Conservation (phyloP, 2,329 filamentous ascomycete genomes). For the Colletotrichum camelliae region DNA sequence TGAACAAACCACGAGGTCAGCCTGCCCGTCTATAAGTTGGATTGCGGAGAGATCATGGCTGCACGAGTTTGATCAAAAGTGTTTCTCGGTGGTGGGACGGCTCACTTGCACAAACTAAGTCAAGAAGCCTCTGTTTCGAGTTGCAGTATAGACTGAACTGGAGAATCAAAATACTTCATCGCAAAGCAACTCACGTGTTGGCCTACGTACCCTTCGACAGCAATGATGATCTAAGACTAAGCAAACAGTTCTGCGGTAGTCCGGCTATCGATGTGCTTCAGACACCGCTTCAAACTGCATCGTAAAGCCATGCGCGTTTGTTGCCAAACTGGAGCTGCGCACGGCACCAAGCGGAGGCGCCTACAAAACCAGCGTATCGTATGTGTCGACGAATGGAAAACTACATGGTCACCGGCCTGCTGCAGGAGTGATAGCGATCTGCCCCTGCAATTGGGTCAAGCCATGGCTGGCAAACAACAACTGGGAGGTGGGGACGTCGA, state of each 20-base stretch:
- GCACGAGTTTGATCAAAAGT: neutral
- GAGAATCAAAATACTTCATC: neutral
- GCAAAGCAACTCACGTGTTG: neutral
- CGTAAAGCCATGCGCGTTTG: neutral
- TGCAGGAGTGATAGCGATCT: neutral
- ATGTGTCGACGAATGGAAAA: neutral
- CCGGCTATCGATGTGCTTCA: neutral
- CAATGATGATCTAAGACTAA: neutral
- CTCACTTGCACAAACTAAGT: neutral
- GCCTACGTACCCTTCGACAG: neutral
- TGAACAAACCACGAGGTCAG: slow-evolving; percentile 12
- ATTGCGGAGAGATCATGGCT: slow-evolving; percentile 1
- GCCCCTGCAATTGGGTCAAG: neutral
- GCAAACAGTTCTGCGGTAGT: neutral
- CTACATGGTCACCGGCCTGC: neutral
- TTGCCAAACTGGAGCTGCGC: neutral
- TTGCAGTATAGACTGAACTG: neutral
- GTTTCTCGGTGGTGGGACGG: neutral
- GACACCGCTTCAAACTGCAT: neutral
- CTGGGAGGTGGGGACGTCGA: neutral
- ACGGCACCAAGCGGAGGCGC: neutral
- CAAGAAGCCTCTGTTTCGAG: neutral
- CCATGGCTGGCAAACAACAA: neutral
- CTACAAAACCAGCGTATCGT: neutral
- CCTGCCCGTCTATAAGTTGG: neutral